Evolutionary conservation across 768 basidiomycete species (phyloP), one percentile per base, ranked within the genome.

Genomic region (Trametes gibbosa): DNA sequence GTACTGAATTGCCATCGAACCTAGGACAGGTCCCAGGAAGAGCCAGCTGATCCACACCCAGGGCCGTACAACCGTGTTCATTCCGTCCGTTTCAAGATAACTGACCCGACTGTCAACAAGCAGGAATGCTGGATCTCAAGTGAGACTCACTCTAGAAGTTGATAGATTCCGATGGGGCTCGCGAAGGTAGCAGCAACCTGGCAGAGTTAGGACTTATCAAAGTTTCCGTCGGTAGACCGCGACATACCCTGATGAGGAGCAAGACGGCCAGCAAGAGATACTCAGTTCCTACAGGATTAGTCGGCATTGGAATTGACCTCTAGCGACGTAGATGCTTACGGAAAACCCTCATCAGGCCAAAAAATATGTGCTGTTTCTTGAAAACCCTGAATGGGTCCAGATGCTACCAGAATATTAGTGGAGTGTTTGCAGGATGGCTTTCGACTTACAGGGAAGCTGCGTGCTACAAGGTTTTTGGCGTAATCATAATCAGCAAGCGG

Each of bases 21-120:
- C 73, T 4, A 78, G 0, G 6, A 76, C 65, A 16, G 83, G 80
- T 7, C 81, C 83, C 3, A 81, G 43, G 62, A 84, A 79, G 19
- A 85, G 73, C 70, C 74, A 73, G 0, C 70, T 46, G 34, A 90
- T 79, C 87, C 88, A 90, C 10, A 90, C 79, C 82, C 87, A 88
- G 0, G 89, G 89, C 23, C 79, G 78, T 39, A 86, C 71, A 3
- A 72, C 65, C 0, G 84, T 76, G 19, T 70, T 78, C 57, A 79
- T 67, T 3, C 83, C 84, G 16, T 73, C 71, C 7, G 72, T 79
- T 71, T 89, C 87, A 9, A 90, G 71, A 65, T 88, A 84, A 29
- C 81, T 85, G 53, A 25, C 16, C 16, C 5, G 29, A 10, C 34
- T 0, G 24, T 59, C 13, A 27, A 48, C 34, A 32, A 56, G 10